Percentiles rank a stretch among this genome's conserved stretches.
Evolutionary conservation across 768 basidiomycete species (phyloP).

Genomic region (Termitomyces sp.): DNA sequence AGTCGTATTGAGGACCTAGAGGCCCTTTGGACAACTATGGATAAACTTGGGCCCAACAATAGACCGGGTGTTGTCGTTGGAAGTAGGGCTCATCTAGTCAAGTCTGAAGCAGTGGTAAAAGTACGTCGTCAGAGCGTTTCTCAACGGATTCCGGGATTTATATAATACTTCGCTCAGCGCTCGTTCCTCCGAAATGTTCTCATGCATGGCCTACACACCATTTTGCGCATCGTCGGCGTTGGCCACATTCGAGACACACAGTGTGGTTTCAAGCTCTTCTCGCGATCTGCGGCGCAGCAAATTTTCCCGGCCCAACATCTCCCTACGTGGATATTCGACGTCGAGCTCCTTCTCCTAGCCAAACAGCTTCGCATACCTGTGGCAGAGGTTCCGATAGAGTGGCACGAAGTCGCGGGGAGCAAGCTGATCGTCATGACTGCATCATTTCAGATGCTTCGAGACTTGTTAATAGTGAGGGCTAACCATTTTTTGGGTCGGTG

Average conservation of each 20-base stretch:
- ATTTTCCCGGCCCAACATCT: slow-evolving; percentile 90
- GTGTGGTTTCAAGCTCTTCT: slow-evolving; percentile 96
- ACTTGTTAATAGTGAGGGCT: slow-evolving; percentile 78
- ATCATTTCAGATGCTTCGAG: slow-evolving; percentile 85
- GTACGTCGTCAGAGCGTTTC: slow-evolving; percentile 37
- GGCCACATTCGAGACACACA: slow-evolving; percentile 92
- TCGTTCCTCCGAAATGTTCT: slow-evolving; percentile 86
- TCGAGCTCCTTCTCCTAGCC: slow-evolving; percentile 86
- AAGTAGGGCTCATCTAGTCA: slow-evolving; percentile 89
- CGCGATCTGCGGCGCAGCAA: slow-evolving; percentile 72
- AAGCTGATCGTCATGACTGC: slow-evolving; percentile 87
- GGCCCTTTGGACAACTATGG: slow-evolving; percentile 74
- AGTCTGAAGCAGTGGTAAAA: slow-evolving; percentile 91
- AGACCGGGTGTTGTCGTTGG: slow-evolving; percentile 74
- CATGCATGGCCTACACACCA: slow-evolving; percentile 92
- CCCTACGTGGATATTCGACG: slow-evolving; percentile 94
- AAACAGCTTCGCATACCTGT: slow-evolving; percentile 78
- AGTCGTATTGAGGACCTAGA: slow-evolving; percentile 86
- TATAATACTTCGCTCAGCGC: slow-evolving; percentile 49
- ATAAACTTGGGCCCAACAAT: slow-evolving; percentile 48
- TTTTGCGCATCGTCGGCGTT: slow-evolving; percentile 86
- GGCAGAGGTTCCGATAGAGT: slow-evolving; percentile 82
- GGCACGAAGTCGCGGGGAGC: slow-evolving; percentile 93
- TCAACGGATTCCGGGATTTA: slow-evolving; percentile 2
- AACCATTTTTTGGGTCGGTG: slow-evolving; percentile 83